Evolutionary conservation across 352 stramenopile genomes (phyloP).

Genomic region (Phytophthora ohioensis): DNA sequence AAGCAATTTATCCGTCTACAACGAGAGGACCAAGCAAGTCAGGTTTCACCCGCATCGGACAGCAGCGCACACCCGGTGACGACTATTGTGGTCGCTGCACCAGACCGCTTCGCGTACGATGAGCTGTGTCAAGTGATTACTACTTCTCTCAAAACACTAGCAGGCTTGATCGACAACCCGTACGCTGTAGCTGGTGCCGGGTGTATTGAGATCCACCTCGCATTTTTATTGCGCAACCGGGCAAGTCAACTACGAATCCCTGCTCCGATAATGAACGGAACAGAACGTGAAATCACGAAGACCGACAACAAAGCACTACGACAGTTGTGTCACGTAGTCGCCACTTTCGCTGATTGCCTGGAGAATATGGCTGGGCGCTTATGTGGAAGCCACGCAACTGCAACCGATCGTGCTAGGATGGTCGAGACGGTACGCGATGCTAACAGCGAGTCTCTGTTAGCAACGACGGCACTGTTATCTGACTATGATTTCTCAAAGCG

Average conservation of each 20-base stretch:
- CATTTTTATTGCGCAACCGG: constrained; percentile 44
- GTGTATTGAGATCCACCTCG: constrained; percentile 62
- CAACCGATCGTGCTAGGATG: constrained; percentile 22
- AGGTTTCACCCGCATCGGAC: not conserved
- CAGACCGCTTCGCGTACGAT: constrained; percentile 50
- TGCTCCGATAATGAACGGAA: not conserved
- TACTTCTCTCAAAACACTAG: constrained; percentile 51
- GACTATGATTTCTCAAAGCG: not conserved
- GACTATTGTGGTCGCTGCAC: constrained; percentile 48
- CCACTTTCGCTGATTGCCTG: constrained; percentile 39
- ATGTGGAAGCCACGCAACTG: constrained; percentile 19
- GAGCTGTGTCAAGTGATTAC: constrained; percentile 57
- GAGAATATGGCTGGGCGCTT: constrained; percentile 31
- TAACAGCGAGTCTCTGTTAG: constrained; percentile 36
- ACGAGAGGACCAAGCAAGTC: constrained; percentile 4
- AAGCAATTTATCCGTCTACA: constrained; percentile 53
- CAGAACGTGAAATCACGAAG: not conserved
- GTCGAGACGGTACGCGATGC: constrained; percentile 37
- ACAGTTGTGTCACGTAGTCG: constrained; percentile 43
- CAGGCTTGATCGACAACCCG: constrained; percentile 45
- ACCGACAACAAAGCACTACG: constrained; percentile 29
- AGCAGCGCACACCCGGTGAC: constrained; percentile 39
- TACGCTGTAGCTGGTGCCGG: constrained; percentile 58
- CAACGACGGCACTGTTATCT: not conserved
- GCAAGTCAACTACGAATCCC: constrained; percentile 31